These are phyloP conservation scores for Lachancea lanzarotensis DNA, from an alignment of 805 yeast species.

Conservation along the genomic window DNA sequence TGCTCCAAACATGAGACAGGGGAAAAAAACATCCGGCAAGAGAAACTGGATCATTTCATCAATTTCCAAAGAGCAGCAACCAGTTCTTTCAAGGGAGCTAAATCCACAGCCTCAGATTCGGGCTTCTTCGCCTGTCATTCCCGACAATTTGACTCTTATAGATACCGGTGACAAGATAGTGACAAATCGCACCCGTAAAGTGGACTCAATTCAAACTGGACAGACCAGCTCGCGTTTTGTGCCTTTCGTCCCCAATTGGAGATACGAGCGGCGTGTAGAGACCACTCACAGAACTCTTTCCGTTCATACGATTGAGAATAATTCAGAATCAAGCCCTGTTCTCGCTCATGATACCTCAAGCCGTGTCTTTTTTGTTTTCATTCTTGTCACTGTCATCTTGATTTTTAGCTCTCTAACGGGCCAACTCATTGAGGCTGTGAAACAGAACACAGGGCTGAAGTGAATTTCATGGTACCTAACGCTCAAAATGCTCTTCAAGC, in stretches of 20 bases:
- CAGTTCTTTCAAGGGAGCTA: not conserved
- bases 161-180: conserved; percentile 4
- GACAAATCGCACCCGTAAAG: not conserved
- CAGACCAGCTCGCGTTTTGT: not conserved
- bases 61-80: not conserved
- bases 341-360: not conserved
- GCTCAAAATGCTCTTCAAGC: too few relatives aligned
- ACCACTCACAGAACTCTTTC: not conserved
- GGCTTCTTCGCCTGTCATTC: not conserved
- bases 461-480: not conserved
- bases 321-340: not conserved
- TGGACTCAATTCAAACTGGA: not conserved
- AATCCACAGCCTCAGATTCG: not conserved
- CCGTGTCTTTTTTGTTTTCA: not conserved
- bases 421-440: not conserved
- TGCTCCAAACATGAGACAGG: not conserved
- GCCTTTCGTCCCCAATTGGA: not conserved
- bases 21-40: too few relatives aligned
- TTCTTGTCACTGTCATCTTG: not conserved
- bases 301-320: not conserved
- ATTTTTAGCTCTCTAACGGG: conserved; percentile 1
- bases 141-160: not conserved
- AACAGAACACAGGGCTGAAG: not conserved
- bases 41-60: not conserved
- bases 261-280: not conserved